Evolutionary conservation across 2,329 filamentous ascomycete species (phyloP).

Genomic region (Xylaria sp.): DNA sequence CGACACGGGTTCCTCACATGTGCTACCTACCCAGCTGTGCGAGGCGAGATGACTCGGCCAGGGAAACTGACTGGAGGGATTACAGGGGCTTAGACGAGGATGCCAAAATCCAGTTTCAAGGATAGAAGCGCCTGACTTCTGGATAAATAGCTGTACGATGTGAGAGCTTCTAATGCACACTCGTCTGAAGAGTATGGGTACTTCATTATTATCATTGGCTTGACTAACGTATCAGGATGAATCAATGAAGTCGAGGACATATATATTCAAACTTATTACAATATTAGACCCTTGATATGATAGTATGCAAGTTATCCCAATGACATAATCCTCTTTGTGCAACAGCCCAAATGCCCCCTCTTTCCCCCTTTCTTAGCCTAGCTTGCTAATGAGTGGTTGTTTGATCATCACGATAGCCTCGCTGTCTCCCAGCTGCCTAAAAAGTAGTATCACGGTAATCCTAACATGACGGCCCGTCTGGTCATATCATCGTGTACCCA

Average conservation of each 20-base stretch:
- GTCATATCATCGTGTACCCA: conserved; percentile 75
- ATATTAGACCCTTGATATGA: conserved; percentile 1
- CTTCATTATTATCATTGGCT: background rate
- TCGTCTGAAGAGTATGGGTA: no score
- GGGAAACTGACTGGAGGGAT: background rate
- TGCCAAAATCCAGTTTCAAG: background rate
- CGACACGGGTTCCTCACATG: background rate
- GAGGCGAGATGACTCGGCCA: background rate
- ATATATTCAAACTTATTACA: background rate
- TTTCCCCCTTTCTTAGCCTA: background rate
- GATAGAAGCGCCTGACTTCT: background rate
- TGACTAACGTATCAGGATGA: background rate
- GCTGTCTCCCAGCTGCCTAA: background rate
- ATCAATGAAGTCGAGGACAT: background rate
- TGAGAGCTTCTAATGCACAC: no score
- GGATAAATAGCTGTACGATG: background rate
- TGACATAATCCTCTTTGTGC: background rate
- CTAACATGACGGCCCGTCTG: conserved; percentile 55
- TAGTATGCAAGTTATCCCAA: background rate
- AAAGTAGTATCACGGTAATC: conserved; percentile 39
- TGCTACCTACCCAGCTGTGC: no score
- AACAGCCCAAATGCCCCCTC: background rate
- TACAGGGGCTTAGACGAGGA: background rate
- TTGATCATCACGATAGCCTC: background rate
- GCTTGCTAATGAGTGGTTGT: background rate